Conservation (phyloP, 495 filamentous ascomycete genomes). For the Astrothelium macrocarpum region DNA sequence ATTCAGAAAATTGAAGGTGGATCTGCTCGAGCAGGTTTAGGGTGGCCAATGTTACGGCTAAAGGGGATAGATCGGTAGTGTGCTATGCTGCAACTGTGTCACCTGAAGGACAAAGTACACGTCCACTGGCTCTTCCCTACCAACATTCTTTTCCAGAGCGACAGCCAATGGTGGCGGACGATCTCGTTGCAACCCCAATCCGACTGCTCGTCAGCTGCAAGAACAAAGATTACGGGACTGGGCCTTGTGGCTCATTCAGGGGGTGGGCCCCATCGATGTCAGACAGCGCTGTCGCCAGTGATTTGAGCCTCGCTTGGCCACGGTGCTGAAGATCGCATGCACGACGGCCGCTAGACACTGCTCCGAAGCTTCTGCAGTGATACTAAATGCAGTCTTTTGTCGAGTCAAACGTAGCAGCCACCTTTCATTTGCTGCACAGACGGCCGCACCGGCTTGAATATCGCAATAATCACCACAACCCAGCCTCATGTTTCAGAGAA, state of each 20-base stretch:
- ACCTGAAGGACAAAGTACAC: not conserved
- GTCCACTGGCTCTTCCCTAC: not conserved
- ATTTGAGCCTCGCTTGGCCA: not conserved
- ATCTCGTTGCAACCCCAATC: not conserved
- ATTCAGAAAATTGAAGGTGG: not conserved
- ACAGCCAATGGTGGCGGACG: not conserved
- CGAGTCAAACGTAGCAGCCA: conserved; percentile 3
- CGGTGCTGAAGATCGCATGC: not conserved
- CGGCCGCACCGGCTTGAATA: not conserved
- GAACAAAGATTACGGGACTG: not conserved
- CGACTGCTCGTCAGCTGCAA: not conserved
- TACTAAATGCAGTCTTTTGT: not conserved
- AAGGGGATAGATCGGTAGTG: not conserved
- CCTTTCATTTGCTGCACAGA: conserved; percentile 6
- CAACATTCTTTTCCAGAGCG: not conserved
- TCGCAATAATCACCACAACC: conserved; percentile 1
- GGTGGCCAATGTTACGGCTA: not conserved
- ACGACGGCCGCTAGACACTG: not conserved
- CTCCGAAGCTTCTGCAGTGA: conserved; percentile 4
- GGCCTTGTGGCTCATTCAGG: conserved; percentile 5
- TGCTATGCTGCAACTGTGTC: conserved; percentile 5
- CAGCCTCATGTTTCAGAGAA: conserved; percentile 7
- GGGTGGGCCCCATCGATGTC: not conserved
- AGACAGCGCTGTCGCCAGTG: not conserved
- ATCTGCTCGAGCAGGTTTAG: not conserved